Base-by-base conservation (phyloP, 805 yeast genomes). In the Candida awuae region DNA sequence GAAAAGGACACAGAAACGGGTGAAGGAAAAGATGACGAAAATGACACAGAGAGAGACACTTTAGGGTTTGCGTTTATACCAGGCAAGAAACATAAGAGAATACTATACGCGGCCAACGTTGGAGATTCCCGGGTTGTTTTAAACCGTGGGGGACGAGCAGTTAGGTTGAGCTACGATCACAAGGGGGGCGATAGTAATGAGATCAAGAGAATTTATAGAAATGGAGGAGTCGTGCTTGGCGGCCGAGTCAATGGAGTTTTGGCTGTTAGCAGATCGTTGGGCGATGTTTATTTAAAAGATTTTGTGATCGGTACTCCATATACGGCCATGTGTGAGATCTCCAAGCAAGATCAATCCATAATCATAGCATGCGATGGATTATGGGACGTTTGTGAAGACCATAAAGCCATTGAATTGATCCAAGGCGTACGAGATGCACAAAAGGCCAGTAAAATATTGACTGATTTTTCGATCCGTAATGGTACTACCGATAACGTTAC, bases 311-410 rank as follows among this genome's bases (percentile, higher is more conserved):
- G 96, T 0, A 76, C 78, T 39, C 98, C 98, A 1, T 90, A 81
- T 55, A 90, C 98, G 0, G 85, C 97, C 0, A 76, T 86, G 33
- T 86, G 94, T 1, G 86, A 79, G 52, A 66, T 92, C 22, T 69
- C 69, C 18, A 60, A 59, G 1, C 66, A 63, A 9, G 96, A 88
- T 57, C 82, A 82, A 49, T 85, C 84, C 54, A 59, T 90, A 53
- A 87, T 90, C 35, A 64, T 90, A 43, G 97, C 97, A 0, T 92
- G 97, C 59, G 98, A 90, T 60, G 98, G 98, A 0, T 64, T 90
- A 9, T 90, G 97, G 97, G 98, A 90, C 58, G 97, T 90, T 4
- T 71, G 88, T 37, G 69, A 78, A 8, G 98, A 92, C 56, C 82
- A 76, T 47, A 73, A 75, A 40, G 97, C 97, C 0, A 84, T 92